Base-by-base conservation (phyloP, 2,329 filamentous ascomycete genomes). In the Neofusicoccum umdonicola region DNA sequence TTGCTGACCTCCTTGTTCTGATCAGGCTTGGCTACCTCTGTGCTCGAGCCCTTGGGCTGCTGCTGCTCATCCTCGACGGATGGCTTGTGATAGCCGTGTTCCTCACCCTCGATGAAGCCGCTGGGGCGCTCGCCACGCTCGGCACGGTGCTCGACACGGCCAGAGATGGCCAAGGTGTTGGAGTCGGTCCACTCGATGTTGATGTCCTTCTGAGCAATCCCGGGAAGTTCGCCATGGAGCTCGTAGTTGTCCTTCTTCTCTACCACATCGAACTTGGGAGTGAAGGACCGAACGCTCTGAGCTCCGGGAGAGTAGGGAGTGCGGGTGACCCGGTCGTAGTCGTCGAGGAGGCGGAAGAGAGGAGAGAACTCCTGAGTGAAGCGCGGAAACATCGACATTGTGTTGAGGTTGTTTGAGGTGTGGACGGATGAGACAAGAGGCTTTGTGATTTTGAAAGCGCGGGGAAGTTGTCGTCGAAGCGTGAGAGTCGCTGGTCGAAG, bases 221-320 rank as follows among this genome's bases (percentile, higher is more conserved):
- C 91, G 0, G 91, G 88, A 5, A 94, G 86, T 77, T 94, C 91
- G 71, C 91, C 91, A 71, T 93, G 87, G 19, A 94, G 88, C 78
- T 94, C 88, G 74, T 92, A 94, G 68, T 81, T 76, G 5, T 86
- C 78, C 66, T 84, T 84, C 12, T 84, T 85, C 80, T 95, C 91
- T 75, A 86, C 88, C 67, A 93, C 83, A 71, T 94, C 91, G 73
- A 94, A 94, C 78, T 88, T 90, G 63, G 91, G 91, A 65, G 86
- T 84, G 84, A 92, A 93, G 72, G 85, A 81, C 52, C 81, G 82
- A 54, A 84, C 69, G 37, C 64, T 65, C 62, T 74, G 69, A 50
- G 72, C 61, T 65, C 72, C 39, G 52, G 50, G 51, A 66, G 72
- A 70, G 70, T 73, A 69, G 7, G 56, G 41, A 12, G 72, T 71